These are phyloP conservation scores for Termitomyces sp. DNA, from an alignment of 768 basidiomycete species.

Conservation along the genomic window DNA sequence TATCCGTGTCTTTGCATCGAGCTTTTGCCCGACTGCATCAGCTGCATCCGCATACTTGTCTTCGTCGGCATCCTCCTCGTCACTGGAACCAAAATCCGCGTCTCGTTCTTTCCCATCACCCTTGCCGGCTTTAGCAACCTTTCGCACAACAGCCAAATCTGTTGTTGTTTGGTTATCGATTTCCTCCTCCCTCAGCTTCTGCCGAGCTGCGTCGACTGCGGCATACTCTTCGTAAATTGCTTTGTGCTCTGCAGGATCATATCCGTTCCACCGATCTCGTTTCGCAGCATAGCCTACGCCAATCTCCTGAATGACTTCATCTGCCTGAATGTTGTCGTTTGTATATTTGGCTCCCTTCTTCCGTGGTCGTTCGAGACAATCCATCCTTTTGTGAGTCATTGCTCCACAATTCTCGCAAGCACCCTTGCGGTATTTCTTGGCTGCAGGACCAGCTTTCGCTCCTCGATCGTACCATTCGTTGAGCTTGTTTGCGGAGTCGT, in stretches of 20 bases:
- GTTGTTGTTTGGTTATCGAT: slow-evolving; percentile 97
- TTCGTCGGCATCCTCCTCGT: slow-evolving; percentile 93
- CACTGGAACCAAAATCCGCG: slow-evolving; percentile 93
- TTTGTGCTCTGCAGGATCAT: slow-evolving; percentile 84
- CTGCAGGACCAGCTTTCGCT: slow-evolving; percentile 77
- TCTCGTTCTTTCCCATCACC: slow-evolving; percentile 67
- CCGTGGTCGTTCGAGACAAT: slow-evolving; percentile 94
- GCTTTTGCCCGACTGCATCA: slow-evolving; percentile 95
- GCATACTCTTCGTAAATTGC: slow-evolving; percentile 90
- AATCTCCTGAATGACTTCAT: slow-evolving; percentile 85
- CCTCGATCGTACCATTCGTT: slow-evolving; percentile 93
- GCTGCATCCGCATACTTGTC: slow-evolving; percentile 98
- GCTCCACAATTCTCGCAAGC: slow-evolving; percentile 99
- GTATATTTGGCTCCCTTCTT: slow-evolving; percentile 95
- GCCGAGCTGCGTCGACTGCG: slow-evolving; percentile 84
- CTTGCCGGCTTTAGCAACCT: slow-evolving; percentile 89
- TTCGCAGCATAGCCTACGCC: slow-evolving; percentile 83
- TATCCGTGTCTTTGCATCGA: slow-evolving; percentile 97
- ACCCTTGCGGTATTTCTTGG: slow-evolving; percentile 95
- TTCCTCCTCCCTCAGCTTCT: slow-evolving; percentile 91
- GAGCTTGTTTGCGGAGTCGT: slow-evolving; percentile 55
- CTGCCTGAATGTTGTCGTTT: slow-evolving; percentile 82
- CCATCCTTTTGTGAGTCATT: slow-evolving; percentile 84
- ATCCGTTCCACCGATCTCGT: slow-evolving; percentile 98
- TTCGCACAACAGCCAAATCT: slow-evolving; percentile 83